Evolutionary conservation across 2,329 filamentous ascomycete genomes (phyloP).

Genomic region (Diaporthe longicolla): DNA sequence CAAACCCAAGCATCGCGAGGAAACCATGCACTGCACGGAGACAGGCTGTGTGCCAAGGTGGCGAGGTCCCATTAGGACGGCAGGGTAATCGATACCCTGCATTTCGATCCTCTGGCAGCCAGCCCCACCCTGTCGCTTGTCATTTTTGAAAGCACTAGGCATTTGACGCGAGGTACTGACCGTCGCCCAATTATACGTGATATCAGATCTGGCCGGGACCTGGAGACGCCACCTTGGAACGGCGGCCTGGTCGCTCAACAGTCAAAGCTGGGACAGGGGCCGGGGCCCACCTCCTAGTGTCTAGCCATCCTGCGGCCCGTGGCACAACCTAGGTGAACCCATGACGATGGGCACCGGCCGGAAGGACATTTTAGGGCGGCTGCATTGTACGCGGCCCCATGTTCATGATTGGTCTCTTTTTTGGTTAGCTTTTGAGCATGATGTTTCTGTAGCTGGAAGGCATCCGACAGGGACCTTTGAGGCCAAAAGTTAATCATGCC

Average conservation of each 20-base stretch:
- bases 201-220: slow-evolving; percentile 32
- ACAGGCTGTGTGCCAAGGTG: slow-evolving; percentile 11
- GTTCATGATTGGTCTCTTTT: slow-evolving; percentile 22
- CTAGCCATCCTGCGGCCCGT: slow-evolving; percentile 44
- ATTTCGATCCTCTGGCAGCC: slow-evolving; percentile 34
- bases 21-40: background rate
- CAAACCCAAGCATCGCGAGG: slow-evolving; percentile 7
- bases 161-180: slow-evolving; percentile 30
- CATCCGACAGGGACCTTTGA: slow-evolving; percentile 1
- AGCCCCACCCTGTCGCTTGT: slow-evolving; percentile 34
- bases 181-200: slow-evolving; percentile 28
- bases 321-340: slow-evolving; percentile 33
- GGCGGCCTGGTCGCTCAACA: slow-evolving; percentile 27
- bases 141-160: slow-evolving; percentile 3
- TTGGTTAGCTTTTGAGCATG: slow-evolving; percentile 18
- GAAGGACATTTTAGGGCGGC: slow-evolving; percentile 23
- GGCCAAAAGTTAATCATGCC: background rate
- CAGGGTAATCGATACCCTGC: slow-evolving; percentile 33
- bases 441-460: slow-evolving; percentile 22
- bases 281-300: slow-evolving; percentile 31
- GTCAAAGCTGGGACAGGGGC: slow-evolving; percentile 37
- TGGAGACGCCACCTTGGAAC: slow-evolving; percentile 40
- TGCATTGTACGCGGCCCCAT: slow-evolving; percentile 4
- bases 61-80: slow-evolving; percentile 20
- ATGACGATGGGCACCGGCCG: slow-evolving; percentile 37